These are phyloP conservation scores for Ascochyta pisi DNA, from an alignment of 2,329 filamentous ascomycete genomes.

Conservation along the genomic window DNA sequence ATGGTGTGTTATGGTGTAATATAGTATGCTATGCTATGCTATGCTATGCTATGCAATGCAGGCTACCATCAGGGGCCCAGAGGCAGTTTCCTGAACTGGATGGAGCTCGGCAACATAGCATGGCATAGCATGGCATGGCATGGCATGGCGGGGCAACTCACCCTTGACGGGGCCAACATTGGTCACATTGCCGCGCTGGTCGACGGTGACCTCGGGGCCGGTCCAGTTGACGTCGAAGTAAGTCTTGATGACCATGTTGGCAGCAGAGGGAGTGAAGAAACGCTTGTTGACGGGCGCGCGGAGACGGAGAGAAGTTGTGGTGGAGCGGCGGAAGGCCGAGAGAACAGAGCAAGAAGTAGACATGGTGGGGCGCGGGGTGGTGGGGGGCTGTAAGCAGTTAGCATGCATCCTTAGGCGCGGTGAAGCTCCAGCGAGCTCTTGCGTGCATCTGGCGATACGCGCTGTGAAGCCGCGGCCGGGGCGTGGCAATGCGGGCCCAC, in stretches of 20 bases:
- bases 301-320: constrained; percentile 25
- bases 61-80: not conserved
- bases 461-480: constrained; percentile 5
- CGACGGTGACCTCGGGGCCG: constrained; percentile 72
- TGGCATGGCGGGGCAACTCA: constrained; percentile 55
- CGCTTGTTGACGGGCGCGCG: constrained; percentile 54
- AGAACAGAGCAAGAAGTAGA: constrained; percentile 43
- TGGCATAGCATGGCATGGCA: not conserved
- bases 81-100: not conserved
- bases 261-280: constrained; percentile 68
- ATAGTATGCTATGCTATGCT: not conserved
- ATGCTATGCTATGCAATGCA: not conserved
- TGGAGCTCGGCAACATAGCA: not conserved
- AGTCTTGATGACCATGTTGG: constrained; percentile 78
- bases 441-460: constrained; percentile 5
- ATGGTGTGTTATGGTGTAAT: too few species aligned
- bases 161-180: constrained; percentile 59
- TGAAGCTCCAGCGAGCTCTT: constrained; percentile 14
- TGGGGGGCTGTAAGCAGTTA: constrained; percentile 26
- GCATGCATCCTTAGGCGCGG: constrained; percentile 14
- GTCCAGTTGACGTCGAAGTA: constrained; percentile 77
- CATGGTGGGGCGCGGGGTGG: constrained; percentile 33
- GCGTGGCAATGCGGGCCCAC: not conserved
- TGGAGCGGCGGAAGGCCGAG: constrained; percentile 43
- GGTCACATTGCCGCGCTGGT: constrained; percentile 60